These are phyloP conservation scores for Euphrasia arctica DNA, from an alignment of 305 asterid species.

Conservation along the genomic window DNA sequence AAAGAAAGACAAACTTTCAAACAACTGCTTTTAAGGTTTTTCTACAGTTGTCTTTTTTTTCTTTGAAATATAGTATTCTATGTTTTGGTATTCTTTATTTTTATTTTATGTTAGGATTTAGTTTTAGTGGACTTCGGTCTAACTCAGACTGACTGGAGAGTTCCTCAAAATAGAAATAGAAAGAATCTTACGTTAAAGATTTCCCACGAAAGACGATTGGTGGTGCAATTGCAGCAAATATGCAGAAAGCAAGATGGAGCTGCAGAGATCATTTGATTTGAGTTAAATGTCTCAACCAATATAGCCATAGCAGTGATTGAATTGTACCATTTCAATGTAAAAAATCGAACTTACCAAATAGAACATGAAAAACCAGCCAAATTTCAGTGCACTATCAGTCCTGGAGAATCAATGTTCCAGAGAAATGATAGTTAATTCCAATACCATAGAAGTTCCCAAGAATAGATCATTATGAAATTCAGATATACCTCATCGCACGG, in stretches of 20 bases:
- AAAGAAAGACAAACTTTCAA: no score
- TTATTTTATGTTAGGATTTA: no score
- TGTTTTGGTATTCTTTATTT: no score
- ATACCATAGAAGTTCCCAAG: not conserved
- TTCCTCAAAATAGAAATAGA: not conserved
- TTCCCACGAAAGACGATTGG: slow-evolving; percentile 63
- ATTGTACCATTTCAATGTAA: not conserved
- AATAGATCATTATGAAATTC: slow-evolving; percentile 7
- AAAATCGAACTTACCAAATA: slow-evolving; percentile 46
- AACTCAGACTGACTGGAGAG: no score
- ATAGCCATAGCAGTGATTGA: not conserved
- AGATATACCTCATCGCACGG: slow-evolving; percentile 63
- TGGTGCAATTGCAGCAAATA: slow-evolving; percentile 78
- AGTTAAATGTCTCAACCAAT: not conserved
- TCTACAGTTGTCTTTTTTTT: no score
- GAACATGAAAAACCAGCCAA: slow-evolving; percentile 66
- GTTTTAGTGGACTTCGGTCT: no score
- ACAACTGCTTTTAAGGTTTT: no score
- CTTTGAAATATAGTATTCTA: no score
- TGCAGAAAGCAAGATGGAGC: slow-evolving; percentile 65
- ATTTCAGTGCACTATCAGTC: slow-evolving; percentile 71
- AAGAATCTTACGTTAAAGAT: slow-evolving; percentile 57
- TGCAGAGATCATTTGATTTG: slow-evolving; percentile 35
- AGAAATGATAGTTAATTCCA: slow-evolving; percentile 19
- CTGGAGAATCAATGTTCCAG: slow-evolving; percentile 33